phyloP scores from a whole-genome alignment of 2,329 filamentous ascomycete genomes.

The Ambrosiella xylebori region DNA sequence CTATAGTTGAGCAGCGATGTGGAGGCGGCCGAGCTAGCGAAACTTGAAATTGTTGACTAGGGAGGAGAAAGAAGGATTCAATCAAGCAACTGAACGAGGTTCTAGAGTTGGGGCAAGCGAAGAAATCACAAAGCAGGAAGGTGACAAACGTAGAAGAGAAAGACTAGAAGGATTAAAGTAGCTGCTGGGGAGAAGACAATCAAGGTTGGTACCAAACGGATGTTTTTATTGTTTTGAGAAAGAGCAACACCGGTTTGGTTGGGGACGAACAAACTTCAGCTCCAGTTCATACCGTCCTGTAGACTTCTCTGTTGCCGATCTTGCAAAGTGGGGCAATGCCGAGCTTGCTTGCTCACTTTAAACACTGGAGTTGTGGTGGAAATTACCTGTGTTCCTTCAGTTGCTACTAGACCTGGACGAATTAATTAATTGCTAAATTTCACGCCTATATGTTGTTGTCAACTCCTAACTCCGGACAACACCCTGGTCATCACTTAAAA shows the following conservation, averaged over 20 bases:
- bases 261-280: neutral
- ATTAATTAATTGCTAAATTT: neutral
- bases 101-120: neutral
- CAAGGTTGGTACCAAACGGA: neutral
- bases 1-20: slow-evolving; percentile 8
- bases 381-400: neutral
- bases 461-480: neutral
- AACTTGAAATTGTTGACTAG: slow-evolving; percentile 4
- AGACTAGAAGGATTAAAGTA: neutral
- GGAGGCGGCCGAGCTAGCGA: slow-evolving; percentile 7
- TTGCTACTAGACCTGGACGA: neutral
- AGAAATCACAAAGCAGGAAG: neutral
- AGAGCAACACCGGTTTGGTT: neutral
- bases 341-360: neutral
- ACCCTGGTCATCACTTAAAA: neutral
- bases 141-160: neutral
- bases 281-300: too few relatives aligned
- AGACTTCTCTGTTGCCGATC: neutral
- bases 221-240: neutral
- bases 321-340: slow-evolving; percentile 1
- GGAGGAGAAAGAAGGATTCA: slow-evolving; percentile 9
- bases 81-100: slow-evolving; percentile 2
- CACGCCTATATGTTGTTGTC: neutral
- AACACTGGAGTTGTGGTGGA: neutral
- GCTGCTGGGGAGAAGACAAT: neutral